Evolutionary conservation across 1,139 yeast species (phyloP).

Genomic region (Wickerhamomyces sp.): DNA sequence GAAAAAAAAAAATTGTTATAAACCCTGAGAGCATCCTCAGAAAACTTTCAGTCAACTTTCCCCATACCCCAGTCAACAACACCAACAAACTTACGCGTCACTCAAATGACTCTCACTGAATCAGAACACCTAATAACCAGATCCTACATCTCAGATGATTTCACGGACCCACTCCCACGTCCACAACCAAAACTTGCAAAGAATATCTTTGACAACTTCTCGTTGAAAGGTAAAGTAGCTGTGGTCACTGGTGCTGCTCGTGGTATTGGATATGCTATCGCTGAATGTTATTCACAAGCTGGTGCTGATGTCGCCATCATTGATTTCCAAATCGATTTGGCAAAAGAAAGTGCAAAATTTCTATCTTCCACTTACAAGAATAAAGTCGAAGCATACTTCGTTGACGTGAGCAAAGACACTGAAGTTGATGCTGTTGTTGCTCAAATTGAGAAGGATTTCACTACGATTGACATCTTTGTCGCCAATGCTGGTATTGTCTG

Average conservation of each 20-base stretch:
- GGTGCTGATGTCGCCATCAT: conserved; percentile 86
- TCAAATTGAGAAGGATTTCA: conserved; percentile 64
- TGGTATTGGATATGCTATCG: conserved; percentile 82
- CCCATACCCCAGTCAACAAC: too few species aligned
- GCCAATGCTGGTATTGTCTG: conserved; percentile 92
- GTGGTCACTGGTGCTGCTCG: conserved; percentile 82
- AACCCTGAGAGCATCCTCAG: too few species aligned
- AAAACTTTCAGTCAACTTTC: too few species aligned
- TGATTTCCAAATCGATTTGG: conserved; percentile 57
- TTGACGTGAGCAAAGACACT: conserved; percentile 54
- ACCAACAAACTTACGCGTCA: neutral
- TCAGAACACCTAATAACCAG: conserved; percentile 21
- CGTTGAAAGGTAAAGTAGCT: conserved; percentile 77
- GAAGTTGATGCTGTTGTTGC: conserved; percentile 52
- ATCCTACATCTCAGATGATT: conserved; percentile 27
- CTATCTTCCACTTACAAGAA: conserved; percentile 60
- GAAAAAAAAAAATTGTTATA: too few species aligned
- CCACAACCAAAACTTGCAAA: conserved; percentile 25
- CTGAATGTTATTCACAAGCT: conserved; percentile 82
- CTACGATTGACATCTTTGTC: conserved; percentile 74
- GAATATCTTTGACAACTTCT: conserved; percentile 44
- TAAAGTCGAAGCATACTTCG: conserved; percentile 65
- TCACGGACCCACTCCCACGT: conserved; percentile 24
- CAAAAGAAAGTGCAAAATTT: conserved; percentile 53
- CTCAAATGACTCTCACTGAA: conserved; percentile 4